A percentile compares a stretch with the other conserved stretches of the same genome.
Conservation (phyloP, 208 protist genomes). For the Lotmaria passim region DNA sequence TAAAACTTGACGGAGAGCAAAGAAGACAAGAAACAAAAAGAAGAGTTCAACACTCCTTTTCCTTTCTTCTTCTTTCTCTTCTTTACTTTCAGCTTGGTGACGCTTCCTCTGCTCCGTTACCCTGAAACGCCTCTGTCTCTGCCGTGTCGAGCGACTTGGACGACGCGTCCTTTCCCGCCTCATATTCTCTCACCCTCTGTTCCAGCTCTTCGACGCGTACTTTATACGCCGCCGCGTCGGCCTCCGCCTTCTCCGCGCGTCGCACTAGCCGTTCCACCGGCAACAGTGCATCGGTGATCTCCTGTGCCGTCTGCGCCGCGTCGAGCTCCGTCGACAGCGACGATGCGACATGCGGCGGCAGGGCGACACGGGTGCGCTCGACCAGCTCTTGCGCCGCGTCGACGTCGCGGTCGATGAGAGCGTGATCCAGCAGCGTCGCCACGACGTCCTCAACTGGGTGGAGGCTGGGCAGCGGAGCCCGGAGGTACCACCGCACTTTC, state of each 20-base stretch:
- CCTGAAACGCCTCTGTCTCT: neutral
- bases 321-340: neutral
- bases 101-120: neutral
- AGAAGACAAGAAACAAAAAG: neutral
- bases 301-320: conserved; percentile 13
- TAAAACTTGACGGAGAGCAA: too few relatives aligned
- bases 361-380: conserved; percentile 15
- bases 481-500: conserved; percentile 33
- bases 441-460: conserved; percentile 24
- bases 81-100: neutral
- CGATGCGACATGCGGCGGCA: neutral
- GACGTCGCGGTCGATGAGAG: conserved; percentile 34
- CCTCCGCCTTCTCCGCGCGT: conserved; percentile 17
- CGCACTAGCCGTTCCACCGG: conserved; percentile 21
- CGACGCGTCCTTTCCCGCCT: neutral
- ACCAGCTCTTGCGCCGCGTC: conserved; percentile 35
- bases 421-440: conserved; percentile 37
- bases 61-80: neutral
- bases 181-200: conserved; percentile 10
- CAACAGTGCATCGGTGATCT: conserved; percentile 19
- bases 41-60: neutral
- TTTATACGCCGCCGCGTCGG: conserved; percentile 12
- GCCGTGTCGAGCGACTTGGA: conserved; percentile 1
- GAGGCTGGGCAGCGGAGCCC: conserved; percentile 19
- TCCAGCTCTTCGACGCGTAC: conserved; percentile 21